Evolutionary conservation across 495 filamentous ascomycete genomes (phyloP).

Genomic region (Aspergillus hancockii): DNA sequence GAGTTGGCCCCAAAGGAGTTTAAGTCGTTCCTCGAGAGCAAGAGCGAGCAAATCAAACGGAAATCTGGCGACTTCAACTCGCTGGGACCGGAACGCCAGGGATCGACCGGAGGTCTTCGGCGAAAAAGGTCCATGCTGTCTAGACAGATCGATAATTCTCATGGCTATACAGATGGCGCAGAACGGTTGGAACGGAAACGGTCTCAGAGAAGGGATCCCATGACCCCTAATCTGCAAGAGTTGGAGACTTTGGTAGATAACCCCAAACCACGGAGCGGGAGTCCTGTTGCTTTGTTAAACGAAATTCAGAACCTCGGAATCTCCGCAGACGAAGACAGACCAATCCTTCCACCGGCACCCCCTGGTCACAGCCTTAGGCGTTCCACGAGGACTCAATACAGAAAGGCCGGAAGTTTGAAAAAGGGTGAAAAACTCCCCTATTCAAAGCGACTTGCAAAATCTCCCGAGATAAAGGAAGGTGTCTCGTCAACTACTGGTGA

Average conservation of each 20-base stretch:
- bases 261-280: constrained; percentile 57
- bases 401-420: constrained; percentile 76
- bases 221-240: constrained; percentile 63
- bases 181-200: constrained; percentile 78
- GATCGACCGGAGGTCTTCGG: constrained; percentile 63
- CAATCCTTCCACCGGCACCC: constrained; percentile 74
- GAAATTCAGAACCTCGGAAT: constrained; percentile 50
- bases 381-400: constrained; percentile 90
- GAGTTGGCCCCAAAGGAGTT: constrained; percentile 96
- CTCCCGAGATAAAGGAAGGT: constrained; percentile 60
- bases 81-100: constrained; percentile 61
- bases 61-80: constrained; percentile 70
- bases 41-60: constrained; percentile 83
- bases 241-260: constrained; percentile 82
- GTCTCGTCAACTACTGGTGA: constrained; percentile 49
- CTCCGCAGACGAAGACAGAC: constrained; percentile 72
- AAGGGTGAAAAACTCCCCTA: constrained; percentile 76
- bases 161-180: constrained; percentile 83
- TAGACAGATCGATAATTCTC: constrained; percentile 77
- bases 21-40: constrained; percentile 92
- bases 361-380: constrained; percentile 78
- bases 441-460: constrained; percentile 68
- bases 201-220: constrained; percentile 61
- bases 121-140: constrained; percentile 97
- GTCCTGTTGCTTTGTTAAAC: constrained; percentile 28